Conservation (phyloP, 2,329 filamentous ascomycete species). For the Beauveria brongniartii region DNA sequence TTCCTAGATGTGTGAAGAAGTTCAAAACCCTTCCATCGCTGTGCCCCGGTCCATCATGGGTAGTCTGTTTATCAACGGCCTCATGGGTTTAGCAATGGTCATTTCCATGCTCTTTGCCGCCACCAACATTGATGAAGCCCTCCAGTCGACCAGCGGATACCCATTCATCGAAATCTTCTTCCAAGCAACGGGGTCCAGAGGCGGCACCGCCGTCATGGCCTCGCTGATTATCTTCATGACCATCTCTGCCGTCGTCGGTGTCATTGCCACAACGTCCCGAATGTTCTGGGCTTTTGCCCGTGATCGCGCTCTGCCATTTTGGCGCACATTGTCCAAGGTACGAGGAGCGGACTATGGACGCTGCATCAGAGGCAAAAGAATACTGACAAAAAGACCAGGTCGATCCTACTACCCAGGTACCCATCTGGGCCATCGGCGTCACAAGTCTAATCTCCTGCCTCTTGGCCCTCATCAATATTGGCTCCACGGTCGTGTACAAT, state of each 20-base stretch:
- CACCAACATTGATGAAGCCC: conserved; percentile 35
- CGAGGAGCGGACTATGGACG: background rate
- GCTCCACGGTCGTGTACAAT: conserved; percentile 22
- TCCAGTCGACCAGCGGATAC: conserved; percentile 39
- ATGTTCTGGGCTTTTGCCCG: conserved; percentile 46
- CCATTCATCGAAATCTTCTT: conserved; percentile 53
- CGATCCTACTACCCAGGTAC: conserved; percentile 20
- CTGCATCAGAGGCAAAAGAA: background rate
- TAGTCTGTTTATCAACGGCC: conserved; percentile 40
- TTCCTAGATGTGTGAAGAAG: conserved; percentile 36
- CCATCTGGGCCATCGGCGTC: conserved; percentile 20
- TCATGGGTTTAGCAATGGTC: conserved; percentile 48
- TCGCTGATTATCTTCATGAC: conserved; percentile 40
- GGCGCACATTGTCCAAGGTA: conserved; percentile 21
- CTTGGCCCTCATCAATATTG: conserved; percentile 26
- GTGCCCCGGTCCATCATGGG: conserved; percentile 44
- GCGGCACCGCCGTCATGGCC: conserved; percentile 42
- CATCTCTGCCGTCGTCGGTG: conserved; percentile 40
- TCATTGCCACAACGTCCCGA: conserved; percentile 49
- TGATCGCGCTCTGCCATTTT: conserved; percentile 25
- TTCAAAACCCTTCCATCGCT: conserved; percentile 37
- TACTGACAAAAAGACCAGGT: background rate
- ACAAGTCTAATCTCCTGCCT: conserved; percentile 22
- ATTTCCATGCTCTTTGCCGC: conserved; percentile 48
- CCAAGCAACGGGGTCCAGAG: conserved; percentile 38